Evolutionary conservation across 2,329 filamentous ascomycete genomes (phyloP).

Genomic region (Colletotrichum endophyticum): DNA sequence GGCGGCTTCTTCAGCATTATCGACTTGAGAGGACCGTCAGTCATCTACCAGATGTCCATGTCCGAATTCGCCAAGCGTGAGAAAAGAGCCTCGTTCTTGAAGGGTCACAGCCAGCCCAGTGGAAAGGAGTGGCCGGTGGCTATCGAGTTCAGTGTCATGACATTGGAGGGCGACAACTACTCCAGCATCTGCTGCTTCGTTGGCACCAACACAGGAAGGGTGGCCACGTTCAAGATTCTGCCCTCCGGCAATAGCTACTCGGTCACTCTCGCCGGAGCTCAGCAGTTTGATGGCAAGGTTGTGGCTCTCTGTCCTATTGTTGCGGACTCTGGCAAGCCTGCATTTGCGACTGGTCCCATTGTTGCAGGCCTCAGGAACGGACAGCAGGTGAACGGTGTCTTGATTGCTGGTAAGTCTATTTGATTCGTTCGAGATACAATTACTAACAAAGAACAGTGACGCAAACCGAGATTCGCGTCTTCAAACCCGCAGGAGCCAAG

Average conservation of each 20-base stretch:
- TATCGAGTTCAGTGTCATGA: slow-evolving; percentile 93
- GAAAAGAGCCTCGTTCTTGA: slow-evolving; percentile 76
- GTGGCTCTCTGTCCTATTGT: slow-evolving; percentile 82
- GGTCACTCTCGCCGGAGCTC: slow-evolving; percentile 72
- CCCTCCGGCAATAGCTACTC: slow-evolving; percentile 77
- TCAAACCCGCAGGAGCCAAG: slow-evolving; percentile 83
- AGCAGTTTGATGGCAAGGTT: slow-evolving; percentile 70
- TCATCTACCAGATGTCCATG: slow-evolving; percentile 79
- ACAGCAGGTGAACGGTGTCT: slow-evolving; percentile 75
- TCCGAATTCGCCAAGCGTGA: slow-evolving; percentile 78
- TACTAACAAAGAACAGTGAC: slow-evolving; percentile 53
- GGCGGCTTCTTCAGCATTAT: slow-evolving; percentile 81
- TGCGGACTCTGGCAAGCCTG: slow-evolving; percentile 76
- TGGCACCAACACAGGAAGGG: slow-evolving; percentile 82
- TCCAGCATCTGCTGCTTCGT: slow-evolving; percentile 94
- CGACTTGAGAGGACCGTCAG: slow-evolving; percentile 83
- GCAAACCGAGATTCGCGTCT: slow-evolving; percentile 81
- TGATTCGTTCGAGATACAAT: not conserved
- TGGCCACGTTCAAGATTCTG: slow-evolving; percentile 89
- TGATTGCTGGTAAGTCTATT: slow-evolving; percentile 70
- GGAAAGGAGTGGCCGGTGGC: slow-evolving; percentile 76
- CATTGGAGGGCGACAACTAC: slow-evolving; percentile 90
- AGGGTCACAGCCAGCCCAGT: slow-evolving; percentile 51
- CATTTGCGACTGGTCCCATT: slow-evolving; percentile 74
- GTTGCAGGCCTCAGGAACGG: slow-evolving; percentile 82